Evolutionary conservation across 2,329 filamentous ascomycete species (phyloP).

Genomic region (Pseudogymnoascus sp.): DNA sequence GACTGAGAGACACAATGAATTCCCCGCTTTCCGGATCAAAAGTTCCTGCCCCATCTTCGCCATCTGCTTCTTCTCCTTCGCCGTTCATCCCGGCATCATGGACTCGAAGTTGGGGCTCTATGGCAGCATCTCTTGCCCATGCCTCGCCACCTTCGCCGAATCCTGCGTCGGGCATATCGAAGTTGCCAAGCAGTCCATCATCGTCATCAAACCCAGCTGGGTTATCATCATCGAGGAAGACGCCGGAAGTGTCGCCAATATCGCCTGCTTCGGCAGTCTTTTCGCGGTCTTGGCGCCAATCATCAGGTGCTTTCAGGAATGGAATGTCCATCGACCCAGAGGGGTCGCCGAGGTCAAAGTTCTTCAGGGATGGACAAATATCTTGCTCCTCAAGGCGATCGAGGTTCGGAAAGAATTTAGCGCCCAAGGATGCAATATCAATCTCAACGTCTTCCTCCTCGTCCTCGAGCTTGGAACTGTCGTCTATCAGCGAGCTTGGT

Average conservation of each 20-base stretch:
- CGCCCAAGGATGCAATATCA: slow-evolving; percentile 65
- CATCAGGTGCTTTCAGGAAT: slow-evolving; percentile 80
- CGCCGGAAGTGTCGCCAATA: slow-evolving; percentile 62
- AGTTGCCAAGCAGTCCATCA: slow-evolving; percentile 57
- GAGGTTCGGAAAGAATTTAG: slow-evolving; percentile 80
- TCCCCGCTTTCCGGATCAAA: slow-evolving; percentile 61
- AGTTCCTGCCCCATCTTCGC: slow-evolving; percentile 40
- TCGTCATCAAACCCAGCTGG: slow-evolving; percentile 77
- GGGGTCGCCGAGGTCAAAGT: slow-evolving; percentile 81
- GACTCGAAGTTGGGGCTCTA: slow-evolving; percentile 78
- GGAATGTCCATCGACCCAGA: slow-evolving; percentile 82
- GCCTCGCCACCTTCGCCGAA: slow-evolving; percentile 95
- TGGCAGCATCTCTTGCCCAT: slow-evolving; percentile 83
- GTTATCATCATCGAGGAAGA: slow-evolving; percentile 82
- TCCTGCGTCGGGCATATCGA: slow-evolving; percentile 66
- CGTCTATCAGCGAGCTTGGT: slow-evolving; percentile 29
- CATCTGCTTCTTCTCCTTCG: slow-evolving; percentile 45
- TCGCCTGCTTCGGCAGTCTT: slow-evolving; percentile 44
- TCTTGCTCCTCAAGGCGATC: slow-evolving; percentile 72
- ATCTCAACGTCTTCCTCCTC: slow-evolving; percentile 60
- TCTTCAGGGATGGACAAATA: slow-evolving; percentile 90
- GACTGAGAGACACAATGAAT: slow-evolving; percentile 71
- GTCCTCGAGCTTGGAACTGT: slow-evolving; percentile 35
- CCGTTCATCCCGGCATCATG: slow-evolving; percentile 54
- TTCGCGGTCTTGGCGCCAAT: slow-evolving; percentile 67